These are phyloP conservation scores for Silybum marianum DNA, from an alignment of 129 eudicot genomes.

Conservation along the genomic window DNA sequence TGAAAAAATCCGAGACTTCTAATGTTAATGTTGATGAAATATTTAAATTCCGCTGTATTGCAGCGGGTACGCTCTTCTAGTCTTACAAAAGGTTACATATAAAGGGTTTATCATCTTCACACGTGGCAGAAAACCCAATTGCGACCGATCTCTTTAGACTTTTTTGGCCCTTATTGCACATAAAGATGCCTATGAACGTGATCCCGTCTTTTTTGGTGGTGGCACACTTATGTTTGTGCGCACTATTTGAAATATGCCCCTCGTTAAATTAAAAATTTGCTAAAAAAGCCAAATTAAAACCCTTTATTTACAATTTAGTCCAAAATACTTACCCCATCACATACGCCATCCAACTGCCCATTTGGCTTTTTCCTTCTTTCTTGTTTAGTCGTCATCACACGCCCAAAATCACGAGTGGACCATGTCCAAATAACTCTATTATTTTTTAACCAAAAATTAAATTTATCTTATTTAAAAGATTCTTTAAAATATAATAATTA, in stretches of 20 bases:
- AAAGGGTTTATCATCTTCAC: neutral
- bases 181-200: slow-evolving; percentile 25
- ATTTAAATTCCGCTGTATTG: too few relatives aligned
- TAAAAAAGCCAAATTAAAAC: neutral
- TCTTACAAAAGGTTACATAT: too few relatives aligned
- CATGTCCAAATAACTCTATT: neutral
- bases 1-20: too few relatives aligned
- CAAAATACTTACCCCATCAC: neutral
- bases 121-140: slow-evolving; percentile 4
- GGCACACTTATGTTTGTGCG: slow-evolving; percentile 13
- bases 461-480: too few relatives aligned
- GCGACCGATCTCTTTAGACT: neutral
- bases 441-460: neutral
- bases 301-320: slow-evolving; percentile 10
- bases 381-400: neutral
- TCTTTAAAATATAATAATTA: neutral
- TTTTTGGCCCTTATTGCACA: slow-evolving; percentile 4
- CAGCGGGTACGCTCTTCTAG: too few relatives aligned
- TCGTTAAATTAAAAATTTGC: neutral
- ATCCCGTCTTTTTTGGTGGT: slow-evolving; percentile 26
- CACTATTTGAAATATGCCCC: slow-evolving; percentile 19
- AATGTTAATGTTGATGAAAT: too few relatives aligned
- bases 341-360: slow-evolving; percentile 7
- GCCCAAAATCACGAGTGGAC: neutral
- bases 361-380: neutral